Evolutionary conservation across 2,329 filamentous ascomycete genomes (phyloP), one percentile per base, ranked within the genome.

Genomic region (Fusarium duplospermum): DNA sequence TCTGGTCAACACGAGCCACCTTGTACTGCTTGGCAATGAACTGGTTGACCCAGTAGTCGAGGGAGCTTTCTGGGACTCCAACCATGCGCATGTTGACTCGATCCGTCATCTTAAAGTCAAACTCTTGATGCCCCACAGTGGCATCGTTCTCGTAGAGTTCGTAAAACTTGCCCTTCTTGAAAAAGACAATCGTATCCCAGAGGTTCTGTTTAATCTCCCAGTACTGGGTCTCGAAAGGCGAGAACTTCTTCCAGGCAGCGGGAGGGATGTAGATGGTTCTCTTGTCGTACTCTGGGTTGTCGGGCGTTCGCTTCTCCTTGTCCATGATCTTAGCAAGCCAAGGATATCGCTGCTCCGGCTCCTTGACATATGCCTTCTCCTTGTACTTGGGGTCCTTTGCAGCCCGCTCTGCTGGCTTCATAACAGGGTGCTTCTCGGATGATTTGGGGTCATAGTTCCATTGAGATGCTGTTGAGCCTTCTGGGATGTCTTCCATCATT

Each of bases 71-170:
- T 0, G 96, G 96, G 0, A 99, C 96, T 70, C 96, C 96, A 3
- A 98, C 96, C 96, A 99, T 99, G 75, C 96, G 93, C 96, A 99
- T 99, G 82, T 99, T 99, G 81, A 99, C 96, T 64, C 96, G 91
- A 78, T 99, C 96, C 0, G 96, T 99, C 81, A 99, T 92, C 85
- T 99, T 99, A 66, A 99, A 89, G 82, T 99, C 96, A 78, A 99
- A 99, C 18, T 98, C 87, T 81, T 98, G 96, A 80, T 99, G 95
- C 6, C 96, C 96, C 65, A 98, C 92, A 0, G 96, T 98, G 6
- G 96, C 96, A 83, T 99, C 96, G 70, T 98, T 98, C 82, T 99
- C 96, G 80, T 98, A 99, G 0, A 99, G 88, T 81, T 99, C 96
- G 80, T 98, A 99, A 83, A 99, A 99, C 79, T 99, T 99, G 79